A percentile compares a stretch with the other conserved stretches of the same genome.
Conservation (phyloP, 2,329 filamentous ascomycete genomes). For the Diaporthe capsici region DNA sequence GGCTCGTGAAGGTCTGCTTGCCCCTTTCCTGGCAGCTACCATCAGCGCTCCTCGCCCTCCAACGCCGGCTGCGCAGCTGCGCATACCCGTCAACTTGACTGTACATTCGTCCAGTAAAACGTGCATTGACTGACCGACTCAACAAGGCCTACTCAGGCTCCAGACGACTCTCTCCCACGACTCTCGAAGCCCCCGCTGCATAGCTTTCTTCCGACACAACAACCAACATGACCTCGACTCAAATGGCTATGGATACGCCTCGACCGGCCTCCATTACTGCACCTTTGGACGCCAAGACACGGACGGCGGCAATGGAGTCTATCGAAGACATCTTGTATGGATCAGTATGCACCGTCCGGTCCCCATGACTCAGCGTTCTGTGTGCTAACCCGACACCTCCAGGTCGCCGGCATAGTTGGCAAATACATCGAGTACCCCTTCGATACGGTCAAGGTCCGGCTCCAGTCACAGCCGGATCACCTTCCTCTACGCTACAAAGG, state of each 20-base stretch:
- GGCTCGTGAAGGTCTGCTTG: slow-evolving; percentile 36
- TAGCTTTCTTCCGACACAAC: slow-evolving; percentile 36
- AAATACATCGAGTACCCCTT: slow-evolving; percentile 99
- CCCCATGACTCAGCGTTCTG: background rate
- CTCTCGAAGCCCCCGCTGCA: background rate
- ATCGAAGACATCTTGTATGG: slow-evolving; percentile 91
- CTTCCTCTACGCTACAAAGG: slow-evolving; percentile 86
- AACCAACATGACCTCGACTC: slow-evolving; percentile 37
- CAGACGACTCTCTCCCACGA: background rate
- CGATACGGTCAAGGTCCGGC: slow-evolving; percentile 96
- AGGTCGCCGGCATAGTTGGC: slow-evolving; percentile 87
- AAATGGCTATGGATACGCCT: slow-evolving; percentile 34
- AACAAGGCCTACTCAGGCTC: slow-evolving; percentile 15
- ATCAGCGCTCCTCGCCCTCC: slow-evolving; percentile 14
- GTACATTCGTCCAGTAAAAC: background rate
- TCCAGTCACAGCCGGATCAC: slow-evolving; percentile 94
- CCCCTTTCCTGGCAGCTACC: slow-evolving; percentile 19
- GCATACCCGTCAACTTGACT: background rate
- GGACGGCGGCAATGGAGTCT: slow-evolving; percentile 71
- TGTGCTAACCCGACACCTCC: slow-evolving; percentile 29
- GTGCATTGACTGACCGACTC: slow-evolving; percentile 5
- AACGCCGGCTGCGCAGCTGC: slow-evolving; percentile 29
- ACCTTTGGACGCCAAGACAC: slow-evolving; percentile 48
- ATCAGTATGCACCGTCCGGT: slow-evolving; percentile 71
- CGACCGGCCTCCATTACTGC: slow-evolving; percentile 26